phyloP scores from a whole-genome alignment of 2,329 filamentous ascomycete genomes.

The Albifimbria verrucaria region DNA sequence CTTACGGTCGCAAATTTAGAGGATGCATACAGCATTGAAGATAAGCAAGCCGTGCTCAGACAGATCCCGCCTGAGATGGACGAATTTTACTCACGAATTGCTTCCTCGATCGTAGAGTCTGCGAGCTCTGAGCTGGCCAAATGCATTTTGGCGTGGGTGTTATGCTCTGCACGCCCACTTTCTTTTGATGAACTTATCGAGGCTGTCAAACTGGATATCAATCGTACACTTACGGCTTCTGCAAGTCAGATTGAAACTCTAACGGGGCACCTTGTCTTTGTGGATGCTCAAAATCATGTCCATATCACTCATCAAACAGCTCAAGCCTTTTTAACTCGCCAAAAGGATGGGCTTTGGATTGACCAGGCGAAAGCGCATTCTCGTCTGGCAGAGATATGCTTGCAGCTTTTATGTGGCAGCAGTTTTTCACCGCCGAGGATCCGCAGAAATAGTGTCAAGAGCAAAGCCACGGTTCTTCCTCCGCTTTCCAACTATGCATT shows the following conservation, averaged over 20 bases:
- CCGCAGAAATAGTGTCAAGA: too few relatives aligned
- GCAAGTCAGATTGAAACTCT: background rate
- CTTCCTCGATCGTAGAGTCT: background rate
- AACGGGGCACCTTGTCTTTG: background rate
- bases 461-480: too few relatives aligned
- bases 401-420: too few relatives aligned
- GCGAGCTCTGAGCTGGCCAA: background rate
- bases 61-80: background rate
- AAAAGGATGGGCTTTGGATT: too few relatives aligned
- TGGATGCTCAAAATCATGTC: background rate
- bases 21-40: background rate
- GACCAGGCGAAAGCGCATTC: too few relatives aligned
- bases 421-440: too few relatives aligned
- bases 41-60: background rate
- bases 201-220: background rate
- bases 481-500: conserved; percentile 14
- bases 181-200: background rate
- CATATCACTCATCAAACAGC: background rate
- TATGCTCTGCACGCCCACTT: background rate
- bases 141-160: background rate
- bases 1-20: background rate
- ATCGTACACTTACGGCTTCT: background rate
- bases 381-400: too few relatives aligned
- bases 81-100: background rate
- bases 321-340: background rate